Conservation (phyloP, 1,284 basidiomycete species). For the Rugosomyces carneus region DNA sequence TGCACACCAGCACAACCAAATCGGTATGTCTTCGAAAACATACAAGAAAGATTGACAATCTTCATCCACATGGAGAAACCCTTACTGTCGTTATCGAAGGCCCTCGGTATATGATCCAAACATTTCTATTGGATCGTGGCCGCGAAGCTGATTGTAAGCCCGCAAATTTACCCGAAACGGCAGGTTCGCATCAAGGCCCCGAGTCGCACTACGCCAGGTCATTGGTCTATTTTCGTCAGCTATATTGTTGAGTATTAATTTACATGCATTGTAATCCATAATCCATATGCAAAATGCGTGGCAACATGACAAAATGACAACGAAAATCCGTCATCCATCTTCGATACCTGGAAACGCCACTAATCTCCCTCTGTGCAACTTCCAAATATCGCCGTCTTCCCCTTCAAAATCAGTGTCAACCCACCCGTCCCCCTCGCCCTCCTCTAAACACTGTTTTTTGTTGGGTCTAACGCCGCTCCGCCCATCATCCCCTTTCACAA, state of each 20-base stretch:
- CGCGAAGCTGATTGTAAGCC: no score
- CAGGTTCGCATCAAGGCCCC: no score
- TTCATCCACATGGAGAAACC: not conserved
- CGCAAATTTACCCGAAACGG: no score
- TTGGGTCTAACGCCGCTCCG: not conserved
- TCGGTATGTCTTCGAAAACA: not conserved
- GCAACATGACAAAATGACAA: not conserved
- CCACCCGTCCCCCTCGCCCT: constrained; percentile 26
- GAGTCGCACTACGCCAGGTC: not conserved
- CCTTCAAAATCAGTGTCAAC: constrained; percentile 22
- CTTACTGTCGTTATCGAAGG: not conserved
- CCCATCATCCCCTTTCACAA: not conserved
- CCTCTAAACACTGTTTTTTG: constrained; percentile 8
- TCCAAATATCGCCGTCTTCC: constrained; percentile 5
- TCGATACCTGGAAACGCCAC: not conserved
- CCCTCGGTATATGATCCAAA: not conserved
- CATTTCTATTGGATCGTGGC: not conserved
- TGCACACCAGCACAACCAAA: not conserved
- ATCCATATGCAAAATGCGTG: not conserved
- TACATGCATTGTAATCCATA: not conserved
- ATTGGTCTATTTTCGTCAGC: no score
- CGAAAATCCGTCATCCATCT: not conserved
- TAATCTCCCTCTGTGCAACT: not conserved
- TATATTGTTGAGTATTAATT: not conserved
- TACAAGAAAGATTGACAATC: not conserved